Evolutionary conservation across 2,329 filamentous ascomycete genomes (phyloP).

Genomic region (Fusarium acutatum): DNA sequence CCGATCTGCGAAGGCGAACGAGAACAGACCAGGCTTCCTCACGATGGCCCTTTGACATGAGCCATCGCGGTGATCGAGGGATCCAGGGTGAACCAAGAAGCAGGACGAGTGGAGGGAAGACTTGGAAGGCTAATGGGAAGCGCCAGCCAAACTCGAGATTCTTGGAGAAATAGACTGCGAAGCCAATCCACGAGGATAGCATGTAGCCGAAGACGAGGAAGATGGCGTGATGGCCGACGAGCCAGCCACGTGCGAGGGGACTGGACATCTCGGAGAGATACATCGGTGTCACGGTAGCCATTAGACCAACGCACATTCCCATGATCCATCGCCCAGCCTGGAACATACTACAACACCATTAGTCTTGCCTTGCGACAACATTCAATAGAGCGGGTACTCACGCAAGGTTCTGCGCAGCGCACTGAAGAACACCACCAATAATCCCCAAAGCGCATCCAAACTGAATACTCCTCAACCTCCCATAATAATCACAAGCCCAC

Average conservation of each 20-base stretch:
- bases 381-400: conserved; percentile 23
- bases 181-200: conserved; percentile 52
- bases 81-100: conserved; percentile 48
- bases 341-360: conserved; percentile 36
- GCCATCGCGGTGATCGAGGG: conserved; percentile 57
- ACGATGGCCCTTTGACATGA: conserved; percentile 54
- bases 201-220: conserved; percentile 56
- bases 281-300: conserved; percentile 48
- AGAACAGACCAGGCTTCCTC: conserved; percentile 57
- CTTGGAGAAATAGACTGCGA: conserved; percentile 46
- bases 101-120: conserved; percentile 49
- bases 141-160: conserved; percentile 51
- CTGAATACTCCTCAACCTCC: conserved; percentile 56
- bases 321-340: conserved; percentile 57
- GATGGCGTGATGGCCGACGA: conserved; percentile 60
- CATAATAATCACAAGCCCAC: conserved; percentile 56
- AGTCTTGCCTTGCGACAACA: fast-evolving
- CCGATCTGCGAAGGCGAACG: conserved; percentile 43
- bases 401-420: conserved; percentile 54
- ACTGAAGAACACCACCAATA: conserved; percentile 57
- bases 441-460: conserved; percentile 54
- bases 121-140: conserved; percentile 54
- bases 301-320: conserved; percentile 53
- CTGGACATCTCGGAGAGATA: conserved; percentile 46
- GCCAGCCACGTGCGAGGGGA: conserved; percentile 55